Conservation (phyloP, 1,139 yeast species). For the Scheffersomyces titani region DNA sequence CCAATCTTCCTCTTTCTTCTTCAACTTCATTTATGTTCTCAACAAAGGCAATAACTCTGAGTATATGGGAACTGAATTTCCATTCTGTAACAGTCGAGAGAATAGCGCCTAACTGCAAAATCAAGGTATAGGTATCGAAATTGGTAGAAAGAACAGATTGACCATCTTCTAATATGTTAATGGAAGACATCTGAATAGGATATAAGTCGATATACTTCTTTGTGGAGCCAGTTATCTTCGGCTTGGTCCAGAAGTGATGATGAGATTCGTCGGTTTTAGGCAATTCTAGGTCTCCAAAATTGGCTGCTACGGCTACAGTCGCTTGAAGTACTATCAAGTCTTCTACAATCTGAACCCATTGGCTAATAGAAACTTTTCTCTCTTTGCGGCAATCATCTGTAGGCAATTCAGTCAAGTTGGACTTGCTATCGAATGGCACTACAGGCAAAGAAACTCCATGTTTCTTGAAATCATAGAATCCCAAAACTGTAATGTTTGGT, state of each 20-base stretch:
- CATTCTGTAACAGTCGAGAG: slow-evolving; percentile 90
- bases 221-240: slow-evolving; percentile 17
- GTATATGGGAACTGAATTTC: slow-evolving; percentile 64
- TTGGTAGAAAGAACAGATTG: slow-evolving; percentile 78
- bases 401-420: slow-evolving; percentile 49
- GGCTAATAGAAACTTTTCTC: slow-evolving; percentile 64
- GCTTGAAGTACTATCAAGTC: slow-evolving; percentile 91
- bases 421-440: slow-evolving; percentile 14
- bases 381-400: slow-evolving; percentile 81
- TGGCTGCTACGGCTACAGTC: slow-evolving; percentile 91
- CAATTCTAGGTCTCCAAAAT: slow-evolving; percentile 62
- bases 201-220: slow-evolving; percentile 77
- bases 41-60: slow-evolving; percentile 88
- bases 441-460: slow-evolving; percentile 38
- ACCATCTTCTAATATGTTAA: slow-evolving; percentile 64
- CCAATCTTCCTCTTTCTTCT: slow-evolving; percentile 66
- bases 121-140: slow-evolving; percentile 91
- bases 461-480: slow-evolving; percentile 69
- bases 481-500: slow-evolving; percentile 90
- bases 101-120: slow-evolving; percentile 90
- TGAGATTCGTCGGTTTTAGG: slow-evolving; percentile 41
- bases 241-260: slow-evolving; percentile 19
- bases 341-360: slow-evolving; percentile 92
- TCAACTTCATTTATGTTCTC: slow-evolving; percentile 69
- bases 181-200: slow-evolving; percentile 95